Conservation (phyloP, 1,284 basidiomycete genomes). For the Singerocomus rubriflavus region DNA sequence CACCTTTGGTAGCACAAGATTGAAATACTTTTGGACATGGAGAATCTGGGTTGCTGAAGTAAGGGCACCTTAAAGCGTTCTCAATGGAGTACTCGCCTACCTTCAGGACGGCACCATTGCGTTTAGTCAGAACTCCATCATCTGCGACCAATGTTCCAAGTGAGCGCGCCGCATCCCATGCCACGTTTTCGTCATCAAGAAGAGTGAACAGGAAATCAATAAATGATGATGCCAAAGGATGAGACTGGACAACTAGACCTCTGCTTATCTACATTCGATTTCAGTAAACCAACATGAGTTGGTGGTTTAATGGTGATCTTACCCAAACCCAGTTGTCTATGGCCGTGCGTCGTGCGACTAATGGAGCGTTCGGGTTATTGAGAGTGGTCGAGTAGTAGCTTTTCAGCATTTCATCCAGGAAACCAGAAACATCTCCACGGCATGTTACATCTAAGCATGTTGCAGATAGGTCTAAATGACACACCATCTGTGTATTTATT, state of each 20-base stretch:
- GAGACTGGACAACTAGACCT: conserved; percentile 73
- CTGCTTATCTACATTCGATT: conserved; percentile 60
- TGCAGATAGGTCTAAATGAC: background rate
- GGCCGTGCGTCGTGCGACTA: conserved; percentile 48
- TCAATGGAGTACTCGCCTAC: conserved; percentile 39
- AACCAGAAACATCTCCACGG: conserved; percentile 43
- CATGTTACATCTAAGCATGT: background rate
- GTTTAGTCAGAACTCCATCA: conserved; percentile 69
- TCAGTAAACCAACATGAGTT: conserved; percentile 14
- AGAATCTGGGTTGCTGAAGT: conserved; percentile 56
- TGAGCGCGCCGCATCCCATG: conserved; percentile 69
- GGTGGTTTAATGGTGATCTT: background rate
- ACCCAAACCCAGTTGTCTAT: conserved; percentile 76
- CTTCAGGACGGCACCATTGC: conserved; percentile 73
- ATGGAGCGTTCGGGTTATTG: conserved; percentile 23
- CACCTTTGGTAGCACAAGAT: conserved; percentile 70
- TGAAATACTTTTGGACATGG: conserved; percentile 84
- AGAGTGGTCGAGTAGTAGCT: conserved; percentile 51
- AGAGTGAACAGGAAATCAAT: conserved; percentile 66
- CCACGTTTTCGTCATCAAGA: conserved; percentile 59
- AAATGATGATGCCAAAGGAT: conserved; percentile 55
- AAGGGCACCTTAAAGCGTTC: background rate
- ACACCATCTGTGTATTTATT: conserved; percentile 74
- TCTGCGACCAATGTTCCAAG: conserved; percentile 63
- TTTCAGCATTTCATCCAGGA: conserved; percentile 43